Evolutionary conservation across 192 early-diverging fungal species (phyloP).

Genomic region (Entophlyctis luteolus): DNA sequence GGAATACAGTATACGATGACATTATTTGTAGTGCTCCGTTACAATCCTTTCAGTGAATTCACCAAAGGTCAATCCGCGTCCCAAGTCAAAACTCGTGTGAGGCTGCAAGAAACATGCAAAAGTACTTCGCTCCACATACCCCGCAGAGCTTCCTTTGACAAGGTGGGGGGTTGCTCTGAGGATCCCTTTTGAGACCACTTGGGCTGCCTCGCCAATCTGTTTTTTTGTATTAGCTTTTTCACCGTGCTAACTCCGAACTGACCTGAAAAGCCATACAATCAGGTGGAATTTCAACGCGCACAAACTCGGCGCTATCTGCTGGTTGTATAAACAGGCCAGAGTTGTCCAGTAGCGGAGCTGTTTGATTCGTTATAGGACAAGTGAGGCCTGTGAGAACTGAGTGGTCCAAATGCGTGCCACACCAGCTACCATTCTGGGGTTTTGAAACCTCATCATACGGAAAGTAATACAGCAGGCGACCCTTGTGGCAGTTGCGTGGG

Average conservation of each 20-base stretch:
- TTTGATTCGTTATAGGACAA: slow-evolving; percentile 50
- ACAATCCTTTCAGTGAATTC: slow-evolving; percentile 49
- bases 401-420: slow-evolving; percentile 69
- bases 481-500: slow-evolving; percentile 41
- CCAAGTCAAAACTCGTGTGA: slow-evolving; percentile 40
- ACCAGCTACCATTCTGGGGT: slow-evolving; percentile 44
- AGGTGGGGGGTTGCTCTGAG: slow-evolving; percentile 66
- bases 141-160: slow-evolving; percentile 49
- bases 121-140: slow-evolving; percentile 55
- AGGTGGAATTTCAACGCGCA: slow-evolving; percentile 52
- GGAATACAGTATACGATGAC: too few relatives aligned
- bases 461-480: slow-evolving; percentile 67
- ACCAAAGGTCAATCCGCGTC: slow-evolving; percentile 40
- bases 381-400: slow-evolving; percentile 63
- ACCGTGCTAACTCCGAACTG: too few relatives aligned
- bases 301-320: slow-evolving; percentile 40
- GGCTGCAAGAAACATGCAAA: slow-evolving; percentile 75
- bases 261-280: slow-evolving; percentile 64
- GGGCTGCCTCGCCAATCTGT: slow-evolving; percentile 62
- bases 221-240: too few relatives aligned
- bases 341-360: slow-evolving; percentile 20
- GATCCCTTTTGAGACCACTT: slow-evolving; percentile 43
- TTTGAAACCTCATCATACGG: slow-evolving; percentile 31
- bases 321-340: slow-evolving; percentile 61
- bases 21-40: slow-evolving; percentile 23